Evolutionary conservation across 257 asterid species (phyloP).

Genomic region (Dorcoceras hygrometricum): DNA sequence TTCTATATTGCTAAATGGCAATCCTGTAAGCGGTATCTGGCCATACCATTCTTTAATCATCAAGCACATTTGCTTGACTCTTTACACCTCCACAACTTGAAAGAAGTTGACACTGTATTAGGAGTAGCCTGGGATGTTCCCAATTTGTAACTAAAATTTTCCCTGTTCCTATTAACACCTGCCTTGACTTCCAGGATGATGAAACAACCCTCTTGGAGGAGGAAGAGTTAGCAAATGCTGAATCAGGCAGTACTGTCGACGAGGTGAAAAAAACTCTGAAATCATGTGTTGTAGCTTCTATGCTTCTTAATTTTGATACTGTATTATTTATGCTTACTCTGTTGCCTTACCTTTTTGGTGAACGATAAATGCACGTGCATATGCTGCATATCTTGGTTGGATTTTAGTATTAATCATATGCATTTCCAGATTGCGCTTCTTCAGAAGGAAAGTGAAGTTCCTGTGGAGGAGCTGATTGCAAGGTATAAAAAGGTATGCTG

Average conservation of each 20-base stretch:
- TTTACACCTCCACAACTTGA: slow-evolving; percentile 6
- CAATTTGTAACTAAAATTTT: slow-evolving; percentile 9
- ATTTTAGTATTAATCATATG: slow-evolving; percentile 21
- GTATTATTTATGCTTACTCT: slow-evolving; percentile 10
- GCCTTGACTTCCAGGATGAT: slow-evolving; percentile 64
- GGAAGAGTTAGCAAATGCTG: slow-evolving; percentile 79
- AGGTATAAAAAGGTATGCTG: slow-evolving; percentile 86
- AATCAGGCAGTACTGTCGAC: slow-evolving; percentile 42
- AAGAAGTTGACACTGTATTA: slow-evolving; percentile 11
- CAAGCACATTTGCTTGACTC: slow-evolving; percentile 4
- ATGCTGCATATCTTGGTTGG: slow-evolving; percentile 22
- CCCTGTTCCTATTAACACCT: slow-evolving; percentile 16
- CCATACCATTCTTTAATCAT: slow-evolving; percentile 7
- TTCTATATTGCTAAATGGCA: slow-evolving; percentile 11
- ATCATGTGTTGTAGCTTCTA: slow-evolving; percentile 11
- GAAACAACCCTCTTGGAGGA: slow-evolving; percentile 90
- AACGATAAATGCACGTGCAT: slow-evolving; percentile 16
- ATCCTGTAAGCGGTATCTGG: slow-evolving; percentile 4
- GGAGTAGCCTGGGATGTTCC: slow-evolving; percentile 11
- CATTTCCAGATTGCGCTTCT: slow-evolving; percentile 71
- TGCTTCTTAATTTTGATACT: slow-evolving; percentile 16
- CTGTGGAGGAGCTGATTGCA: slow-evolving; percentile 85
- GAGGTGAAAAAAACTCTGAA: slow-evolving; percentile 46
- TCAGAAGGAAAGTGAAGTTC: slow-evolving; percentile 87
- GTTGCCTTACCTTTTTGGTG: slow-evolving; percentile 19